Percentiles rank a stretch among this genome's conserved stretches.
Conservation (phyloP, 495 filamentous ascomycete genomes). For the Penicillium manginii region DNA sequence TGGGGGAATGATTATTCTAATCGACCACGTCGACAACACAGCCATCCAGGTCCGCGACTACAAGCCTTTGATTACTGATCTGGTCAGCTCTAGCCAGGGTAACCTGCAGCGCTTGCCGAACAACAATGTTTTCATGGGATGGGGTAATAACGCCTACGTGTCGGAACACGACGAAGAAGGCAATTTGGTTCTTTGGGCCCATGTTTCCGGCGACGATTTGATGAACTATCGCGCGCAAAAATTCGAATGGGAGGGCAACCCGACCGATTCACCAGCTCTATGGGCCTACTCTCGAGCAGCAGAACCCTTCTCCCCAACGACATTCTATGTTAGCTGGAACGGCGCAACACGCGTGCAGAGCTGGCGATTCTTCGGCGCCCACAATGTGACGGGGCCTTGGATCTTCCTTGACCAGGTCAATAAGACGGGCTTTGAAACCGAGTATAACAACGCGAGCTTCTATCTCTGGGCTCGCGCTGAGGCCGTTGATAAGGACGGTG, state of each 20-base stretch:
- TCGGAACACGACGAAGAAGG: slow-evolving; percentile 63
- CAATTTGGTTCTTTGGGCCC: slow-evolving; percentile 52
- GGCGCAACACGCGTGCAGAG: slow-evolving; percentile 47
- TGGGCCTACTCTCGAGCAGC: slow-evolving; percentile 44
- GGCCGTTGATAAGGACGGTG: slow-evolving; percentile 38
- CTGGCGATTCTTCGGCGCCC: slow-evolving; percentile 48
- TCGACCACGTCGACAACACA: slow-evolving; percentile 56
- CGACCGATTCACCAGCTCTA: slow-evolving; percentile 47
- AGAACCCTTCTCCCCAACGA: slow-evolving; percentile 34
- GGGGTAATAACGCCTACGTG: slow-evolving; percentile 61
- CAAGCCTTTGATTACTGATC: slow-evolving; percentile 40
- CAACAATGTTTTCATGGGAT: slow-evolving; percentile 61
- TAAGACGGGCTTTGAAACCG: slow-evolving; percentile 48
- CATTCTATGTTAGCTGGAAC: slow-evolving; percentile 54
- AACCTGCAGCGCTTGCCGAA: slow-evolving; percentile 61
- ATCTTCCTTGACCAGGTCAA: slow-evolving; percentile 32
- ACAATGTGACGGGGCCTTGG: slow-evolving; percentile 37
- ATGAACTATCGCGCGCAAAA: slow-evolving; percentile 54
- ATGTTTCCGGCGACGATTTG: slow-evolving; percentile 36
- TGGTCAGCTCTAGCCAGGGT: slow-evolving; percentile 63
- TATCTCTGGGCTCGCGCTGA: slow-evolving; percentile 43
- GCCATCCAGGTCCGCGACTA: slow-evolving; percentile 52
- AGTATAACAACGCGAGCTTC: slow-evolving; percentile 36
- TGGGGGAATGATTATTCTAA: slow-evolving; percentile 60
- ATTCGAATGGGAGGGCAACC: slow-evolving; percentile 49